Percentiles rank a stretch among this genome's conserved stretches.
These are phyloP conservation scores for Barnettozyma sp. DNA, from an alignment of 805 yeast genomes.

Conservation along the genomic window DNA sequence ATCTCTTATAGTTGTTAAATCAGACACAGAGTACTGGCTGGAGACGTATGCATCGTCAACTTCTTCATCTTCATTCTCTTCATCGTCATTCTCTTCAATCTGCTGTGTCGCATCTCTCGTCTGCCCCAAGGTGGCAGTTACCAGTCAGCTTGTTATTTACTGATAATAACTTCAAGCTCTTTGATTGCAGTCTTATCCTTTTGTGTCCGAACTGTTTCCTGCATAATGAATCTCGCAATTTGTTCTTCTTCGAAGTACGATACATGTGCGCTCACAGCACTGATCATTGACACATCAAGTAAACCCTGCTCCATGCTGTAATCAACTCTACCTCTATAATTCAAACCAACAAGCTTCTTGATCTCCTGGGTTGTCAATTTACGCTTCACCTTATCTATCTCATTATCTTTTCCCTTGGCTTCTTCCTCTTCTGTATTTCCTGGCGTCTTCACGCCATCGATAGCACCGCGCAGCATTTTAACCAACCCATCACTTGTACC, in stretches of 20 bases:
- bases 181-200: conserved; percentile 19
- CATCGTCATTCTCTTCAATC: too few relatives aligned
- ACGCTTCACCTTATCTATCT: conserved; percentile 17
- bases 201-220: conserved; percentile 44
- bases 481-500: conserved; percentile 8
- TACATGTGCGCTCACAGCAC: conserved; percentile 83
- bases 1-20: conserved; percentile 31
- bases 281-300: conserved; percentile 70
- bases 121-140: too few relatives aligned
- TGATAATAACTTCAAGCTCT: conserved; percentile 24
- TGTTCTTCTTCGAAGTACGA: conserved; percentile 84
- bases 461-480: conserved; percentile 4
- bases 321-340: conserved; percentile 75
- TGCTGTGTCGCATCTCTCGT: too few relatives aligned
- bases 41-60: too few relatives aligned
- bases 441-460: too few relatives aligned
- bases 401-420: conserved; percentile 15
- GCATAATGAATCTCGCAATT: conserved; percentile 70
- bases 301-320: conserved; percentile 71
- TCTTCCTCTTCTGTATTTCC: conserved; percentile 4
- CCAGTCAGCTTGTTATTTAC: background rate
- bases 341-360: conserved; percentile 40
- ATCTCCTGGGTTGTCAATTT: conserved; percentile 24
- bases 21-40: too few relatives aligned
- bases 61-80: too few relatives aligned